phyloP scores from a whole-genome alignment of 805 yeast genomes.

The Vanderwaltozyma tropicalis region DNA sequence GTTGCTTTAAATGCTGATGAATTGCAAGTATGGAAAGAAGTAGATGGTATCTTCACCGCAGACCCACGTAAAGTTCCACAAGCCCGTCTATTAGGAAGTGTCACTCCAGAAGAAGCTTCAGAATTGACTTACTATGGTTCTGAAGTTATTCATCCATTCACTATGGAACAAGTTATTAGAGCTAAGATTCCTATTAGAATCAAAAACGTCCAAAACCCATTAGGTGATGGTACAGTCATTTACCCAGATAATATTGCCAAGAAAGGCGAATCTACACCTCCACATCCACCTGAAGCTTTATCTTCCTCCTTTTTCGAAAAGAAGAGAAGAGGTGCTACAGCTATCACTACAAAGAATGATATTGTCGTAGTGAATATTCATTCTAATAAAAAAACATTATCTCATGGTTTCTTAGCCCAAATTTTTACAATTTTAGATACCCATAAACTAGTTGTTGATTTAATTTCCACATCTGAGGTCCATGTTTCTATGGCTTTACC shows the following conservation, averaged over 20 bases:
- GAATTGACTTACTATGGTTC: slow-evolving; percentile 96
- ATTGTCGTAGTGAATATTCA: slow-evolving; percentile 89
- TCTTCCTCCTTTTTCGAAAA: slow-evolving; percentile 31
- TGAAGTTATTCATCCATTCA: slow-evolving; percentile 96
- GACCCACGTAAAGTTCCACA: slow-evolving; percentile 92
- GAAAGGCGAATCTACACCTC: slow-evolving; percentile 84
- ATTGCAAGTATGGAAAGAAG: slow-evolving; percentile 97
- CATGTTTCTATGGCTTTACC: slow-evolving; percentile 97
- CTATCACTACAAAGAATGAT: slow-evolving; percentile 89
- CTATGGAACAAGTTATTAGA: slow-evolving; percentile 96
- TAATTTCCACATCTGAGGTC: slow-evolving; percentile 94
- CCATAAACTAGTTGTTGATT: slow-evolving; percentile 80
- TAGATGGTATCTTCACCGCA: slow-evolving; percentile 97
- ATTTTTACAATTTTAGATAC: slow-evolving; percentile 80
- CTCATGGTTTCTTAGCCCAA: slow-evolving; percentile 91
- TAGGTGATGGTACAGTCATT: slow-evolving; percentile 86
- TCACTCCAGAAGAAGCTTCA: slow-evolving; percentile 98
- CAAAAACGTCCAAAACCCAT: slow-evolving; percentile 89
- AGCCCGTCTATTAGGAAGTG: slow-evolving; percentile 75
- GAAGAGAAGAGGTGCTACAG: slow-evolving; percentile 72
- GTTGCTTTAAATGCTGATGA: slow-evolving; percentile 90
- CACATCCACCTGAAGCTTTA: slow-evolving; percentile 82
- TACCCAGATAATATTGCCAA: slow-evolving; percentile 84
- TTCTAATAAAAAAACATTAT: slow-evolving; percentile 82
- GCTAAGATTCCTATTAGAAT: slow-evolving; percentile 95